Evolutionary conservation across 108 stramenopile species (phyloP).

Genomic region (Cyclostephanos tholiformis): DNA sequence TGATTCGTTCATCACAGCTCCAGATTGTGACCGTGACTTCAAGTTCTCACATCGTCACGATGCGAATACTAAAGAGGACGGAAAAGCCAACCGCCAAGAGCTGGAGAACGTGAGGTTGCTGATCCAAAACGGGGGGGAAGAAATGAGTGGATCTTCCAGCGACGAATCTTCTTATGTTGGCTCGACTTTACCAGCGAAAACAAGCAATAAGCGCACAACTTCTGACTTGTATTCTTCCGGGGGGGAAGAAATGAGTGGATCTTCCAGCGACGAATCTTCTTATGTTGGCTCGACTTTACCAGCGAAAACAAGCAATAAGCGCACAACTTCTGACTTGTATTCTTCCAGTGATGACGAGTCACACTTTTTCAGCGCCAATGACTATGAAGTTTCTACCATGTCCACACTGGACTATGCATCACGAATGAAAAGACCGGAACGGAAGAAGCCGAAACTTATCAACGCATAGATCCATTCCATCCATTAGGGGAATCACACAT

Average conservation of each 20-base stretch:
- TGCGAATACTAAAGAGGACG: not conserved
- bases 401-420: not conserved
- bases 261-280: constrained; percentile 3
- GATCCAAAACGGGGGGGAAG: not conserved
- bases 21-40: not conserved
- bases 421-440: not conserved
- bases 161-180: not conserved
- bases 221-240: constrained; percentile 12
- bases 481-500: not conserved
- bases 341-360: constrained; percentile 11
- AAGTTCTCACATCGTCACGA: not conserved
- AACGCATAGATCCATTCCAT: not conserved
- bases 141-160: not conserved
- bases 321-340: constrained; percentile 14
- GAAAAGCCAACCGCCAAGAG: not conserved
- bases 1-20: not conserved
- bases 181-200: not conserved
- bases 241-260: not conserved
- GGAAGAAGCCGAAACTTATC: not conserved
- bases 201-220: constrained; percentile 5
- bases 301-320: constrained; percentile 4
- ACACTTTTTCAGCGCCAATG: constrained; percentile 9
- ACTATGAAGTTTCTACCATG: not conserved
- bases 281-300: not conserved
- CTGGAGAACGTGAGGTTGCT: not conserved